Evolutionary conservation across 1,284 basidiomycete genomes (phyloP).

Genomic region (Pulchroboletus neoregius): DNA sequence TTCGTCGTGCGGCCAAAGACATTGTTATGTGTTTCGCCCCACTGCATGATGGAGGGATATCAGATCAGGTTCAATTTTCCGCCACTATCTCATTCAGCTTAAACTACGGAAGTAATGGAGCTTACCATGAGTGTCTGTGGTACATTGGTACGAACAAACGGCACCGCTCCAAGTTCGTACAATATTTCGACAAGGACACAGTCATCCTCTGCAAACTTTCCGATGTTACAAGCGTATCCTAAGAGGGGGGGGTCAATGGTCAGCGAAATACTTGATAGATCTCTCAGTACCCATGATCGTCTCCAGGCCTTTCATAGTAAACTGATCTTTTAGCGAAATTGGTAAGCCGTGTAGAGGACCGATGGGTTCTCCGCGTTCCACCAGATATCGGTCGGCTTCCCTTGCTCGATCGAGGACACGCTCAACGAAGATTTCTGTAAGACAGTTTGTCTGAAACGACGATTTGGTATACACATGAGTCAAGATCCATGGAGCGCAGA

Average conservation of each 20-base stretch:
- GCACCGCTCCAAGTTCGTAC: conserved; percentile 59
- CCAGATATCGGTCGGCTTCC: conserved; percentile 53
- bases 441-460: conserved; percentile 52
- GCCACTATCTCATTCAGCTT: background rate
- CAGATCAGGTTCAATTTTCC: background rate
- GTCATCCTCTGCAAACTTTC: conserved; percentile 49
- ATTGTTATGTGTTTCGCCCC: conserved; percentile 60
- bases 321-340: conserved; percentile 61
- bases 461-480: background rate
- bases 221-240: conserved; percentile 64
- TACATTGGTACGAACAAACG: conserved; percentile 70
- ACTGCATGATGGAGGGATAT: conserved; percentile 35
- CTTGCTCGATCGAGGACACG: conserved; percentile 54
- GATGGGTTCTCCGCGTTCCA: conserved; percentile 19
- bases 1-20: conserved; percentile 72
- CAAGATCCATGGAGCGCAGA: conserved; percentile 6
- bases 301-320: conserved; percentile 51
- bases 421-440: conserved; percentile 67
- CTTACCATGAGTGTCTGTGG: conserved; percentile 65
- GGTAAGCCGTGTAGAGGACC: conserved; percentile 62
- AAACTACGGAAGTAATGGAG: background rate
- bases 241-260: background rate
- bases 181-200: conserved; percentile 58
- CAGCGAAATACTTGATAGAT: background rate
- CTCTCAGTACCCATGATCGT: conserved; percentile 45